Evolutionary conservation across 1,284 basidiomycete species (phyloP), one percentile per base, ranked within the genome.

Genomic region (Pseudozyma thailandica): DNA sequence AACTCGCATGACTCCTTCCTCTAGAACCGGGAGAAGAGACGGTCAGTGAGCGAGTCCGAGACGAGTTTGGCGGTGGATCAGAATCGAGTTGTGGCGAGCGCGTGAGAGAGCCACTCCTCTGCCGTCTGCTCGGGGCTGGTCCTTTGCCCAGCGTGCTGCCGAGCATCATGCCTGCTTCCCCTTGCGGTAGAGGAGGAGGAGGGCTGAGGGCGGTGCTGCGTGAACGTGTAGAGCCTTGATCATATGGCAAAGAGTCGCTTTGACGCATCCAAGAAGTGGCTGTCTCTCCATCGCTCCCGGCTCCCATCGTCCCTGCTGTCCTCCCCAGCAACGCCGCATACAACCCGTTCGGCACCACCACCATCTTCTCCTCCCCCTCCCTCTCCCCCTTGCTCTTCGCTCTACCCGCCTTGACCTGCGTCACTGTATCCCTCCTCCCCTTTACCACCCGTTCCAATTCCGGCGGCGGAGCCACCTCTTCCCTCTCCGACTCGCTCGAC

Each of bases 401-500:
- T 26, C 18, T 44, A n/a, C 54, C 47, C n/a, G 35, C 52, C 15
- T 31, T 59, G 7, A 41, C 37, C 44, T 66, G 63, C 16, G 52
- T 59, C 38, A 66, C 46, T 5, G 63, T 66, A 10, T 48, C 48
- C 15, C 63, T 26, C 20, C 63, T 47, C 21, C 37, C 23, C 25
- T 59, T 51, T 10, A 60, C 2, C 23, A 13, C 27, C 25, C 27
- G 25, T 15, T 55, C 52, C 48, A 66, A 16, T 37, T 53, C 55
- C 9, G 42, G 46, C 2, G 61, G 61, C 6, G 54, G 46, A 2
- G 37, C 46, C 30, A 56, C 10, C 42, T 64, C 50, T 49, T 79
- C 77, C 8, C 49, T 45, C 27, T 76, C 77, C 31, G 64, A 70
- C 4, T 44, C 56, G 59, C 66, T 72, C 49, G 68, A 72, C 77